Evolutionary conservation across 352 stramenopile species (phyloP).

Genomic region (Phytopythium helicoides): DNA sequence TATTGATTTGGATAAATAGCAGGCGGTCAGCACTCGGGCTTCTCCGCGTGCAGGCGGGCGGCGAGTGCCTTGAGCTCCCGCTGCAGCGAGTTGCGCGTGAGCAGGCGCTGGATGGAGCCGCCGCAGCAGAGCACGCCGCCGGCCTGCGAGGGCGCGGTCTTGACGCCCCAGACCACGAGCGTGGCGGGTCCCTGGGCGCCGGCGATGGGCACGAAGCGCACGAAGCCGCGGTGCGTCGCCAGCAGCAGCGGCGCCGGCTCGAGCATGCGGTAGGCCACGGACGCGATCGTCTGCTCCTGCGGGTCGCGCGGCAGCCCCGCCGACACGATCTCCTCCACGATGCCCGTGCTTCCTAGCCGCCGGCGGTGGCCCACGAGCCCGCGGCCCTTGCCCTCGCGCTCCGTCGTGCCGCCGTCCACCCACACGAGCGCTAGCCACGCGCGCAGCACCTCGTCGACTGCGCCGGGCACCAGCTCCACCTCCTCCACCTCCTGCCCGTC

Average conservation of each 20-base stretch:
- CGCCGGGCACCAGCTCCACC: conserved; percentile 31
- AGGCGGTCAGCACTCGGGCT: conserved; percentile 1
- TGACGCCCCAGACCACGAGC: conserved; percentile 43
- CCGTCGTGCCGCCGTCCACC: conserved; percentile 25
- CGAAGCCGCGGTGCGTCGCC: conserved; percentile 44
- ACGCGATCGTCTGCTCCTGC: conserved; percentile 25
- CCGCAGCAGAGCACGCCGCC: conserved; percentile 51
- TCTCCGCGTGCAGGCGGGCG: neutral
- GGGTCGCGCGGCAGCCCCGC: conserved; percentile 20
- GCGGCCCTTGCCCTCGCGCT: conserved; percentile 32
- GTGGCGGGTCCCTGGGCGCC: no score
- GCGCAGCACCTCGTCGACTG: conserved; percentile 36
- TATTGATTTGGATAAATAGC: no score
- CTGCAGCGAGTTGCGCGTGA: conserved; percentile 30
- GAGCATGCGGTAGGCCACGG: conserved; percentile 47
- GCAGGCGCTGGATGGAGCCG: conserved; percentile 26
- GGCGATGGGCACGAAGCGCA: conserved; percentile 64
- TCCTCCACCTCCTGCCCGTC: conserved; percentile 47
- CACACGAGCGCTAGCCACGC: conserved; percentile 52
- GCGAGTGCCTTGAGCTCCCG: conserved; percentile 20
- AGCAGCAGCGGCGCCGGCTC: conserved; percentile 41
- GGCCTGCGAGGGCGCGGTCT: conserved; percentile 26
- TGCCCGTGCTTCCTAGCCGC: conserved; percentile 32
- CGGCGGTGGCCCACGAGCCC: conserved; percentile 43
- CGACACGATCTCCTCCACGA: conserved; percentile 59